Conservation (phyloP, 176 grass and related monocot genomes). For the Alopecurus myosuroides region DNA sequence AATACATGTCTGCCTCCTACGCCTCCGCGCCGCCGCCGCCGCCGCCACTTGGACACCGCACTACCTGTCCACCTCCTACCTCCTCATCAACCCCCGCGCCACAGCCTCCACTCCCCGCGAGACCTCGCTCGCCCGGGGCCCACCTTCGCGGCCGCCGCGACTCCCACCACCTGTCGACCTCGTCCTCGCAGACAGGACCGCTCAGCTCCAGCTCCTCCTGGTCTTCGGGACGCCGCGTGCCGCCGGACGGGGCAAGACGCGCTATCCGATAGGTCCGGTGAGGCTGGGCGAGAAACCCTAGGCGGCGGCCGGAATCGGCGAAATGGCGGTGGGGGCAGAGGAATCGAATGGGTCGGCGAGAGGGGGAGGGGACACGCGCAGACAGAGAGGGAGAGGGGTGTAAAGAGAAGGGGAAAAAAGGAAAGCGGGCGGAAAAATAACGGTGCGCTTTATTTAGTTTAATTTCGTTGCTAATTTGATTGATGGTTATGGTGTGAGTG, state of each 20-base stretch:
- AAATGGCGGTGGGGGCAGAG: slow-evolving; percentile 36
- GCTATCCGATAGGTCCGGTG: too few species aligned
- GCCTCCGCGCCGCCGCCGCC: slow-evolving; percentile 3
- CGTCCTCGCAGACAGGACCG: neutral
- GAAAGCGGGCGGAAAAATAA: slow-evolving; percentile 24
- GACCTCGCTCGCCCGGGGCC: neutral
- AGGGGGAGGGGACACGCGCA: slow-evolving; percentile 6
- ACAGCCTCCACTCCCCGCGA: neutral
- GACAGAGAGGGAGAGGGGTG: neutral
- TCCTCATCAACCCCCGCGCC: slow-evolving; percentile 24
- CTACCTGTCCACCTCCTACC: neutral
- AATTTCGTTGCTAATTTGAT: slow-evolving; percentile 9
- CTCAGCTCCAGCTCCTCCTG: neutral
- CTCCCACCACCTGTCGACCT: neutral
- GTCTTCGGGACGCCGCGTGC: neutral
- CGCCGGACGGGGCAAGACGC: neutral
- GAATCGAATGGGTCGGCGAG: slow-evolving; percentile 32
- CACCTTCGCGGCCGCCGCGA: neutral
- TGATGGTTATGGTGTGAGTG: neutral
- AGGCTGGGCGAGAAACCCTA: slow-evolving; percentile 30
- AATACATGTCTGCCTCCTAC: slow-evolving; percentile 60
- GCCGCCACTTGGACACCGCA: slow-evolving; percentile 25
- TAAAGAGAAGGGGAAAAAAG: slow-evolving; percentile 16
- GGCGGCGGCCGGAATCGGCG: slow-evolving; percentile 22
- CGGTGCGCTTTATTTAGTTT: slow-evolving; percentile 25